Evolutionary conservation across 2,329 filamentous ascomycete species (phyloP).

Genomic region (Pseudomassariella vexata): DNA sequence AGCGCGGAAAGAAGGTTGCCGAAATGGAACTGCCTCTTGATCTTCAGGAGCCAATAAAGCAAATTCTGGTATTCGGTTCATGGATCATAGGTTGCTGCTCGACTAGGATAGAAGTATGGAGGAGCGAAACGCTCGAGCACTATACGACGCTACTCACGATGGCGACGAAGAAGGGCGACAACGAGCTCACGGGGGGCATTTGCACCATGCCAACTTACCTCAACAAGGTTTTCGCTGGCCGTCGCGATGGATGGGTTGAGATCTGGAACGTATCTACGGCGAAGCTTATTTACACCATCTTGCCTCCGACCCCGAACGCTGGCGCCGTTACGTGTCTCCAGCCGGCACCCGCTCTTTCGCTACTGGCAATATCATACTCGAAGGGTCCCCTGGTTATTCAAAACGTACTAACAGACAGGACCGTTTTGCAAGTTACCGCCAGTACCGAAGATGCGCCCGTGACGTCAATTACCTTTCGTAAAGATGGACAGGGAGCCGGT

Average conservation of each 20-base stretch:
- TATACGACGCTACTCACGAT: constrained; percentile 75
- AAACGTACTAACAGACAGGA: constrained; percentile 73
- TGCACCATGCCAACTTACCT: constrained; percentile 90
- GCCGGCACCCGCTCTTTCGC: constrained; percentile 74
- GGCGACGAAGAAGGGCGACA: constrained; percentile 50
- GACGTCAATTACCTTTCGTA: constrained; percentile 83
- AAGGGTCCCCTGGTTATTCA: constrained; percentile 74
- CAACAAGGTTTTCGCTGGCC: constrained; percentile 91
- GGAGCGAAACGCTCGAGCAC: constrained; percentile 73
- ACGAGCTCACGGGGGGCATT: constrained; percentile 70
- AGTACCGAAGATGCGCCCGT: constrained; percentile 61
- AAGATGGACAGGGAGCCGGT: constrained; percentile 81
- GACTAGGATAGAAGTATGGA: constrained; percentile 84
- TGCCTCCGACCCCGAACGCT: constrained; percentile 65
- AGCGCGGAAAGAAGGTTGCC: constrained; percentile 78
- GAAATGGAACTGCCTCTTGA: constrained; percentile 65
- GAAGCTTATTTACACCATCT: constrained; percentile 84
- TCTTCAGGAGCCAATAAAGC: constrained; percentile 64
- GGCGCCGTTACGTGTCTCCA: constrained; percentile 85
- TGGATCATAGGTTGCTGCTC: constrained; percentile 81
- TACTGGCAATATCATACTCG: constrained; percentile 83
- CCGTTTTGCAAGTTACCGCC: constrained; percentile 63
- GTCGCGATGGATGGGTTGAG: constrained; percentile 82
- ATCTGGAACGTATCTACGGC: constrained; percentile 96
- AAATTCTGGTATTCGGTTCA: constrained; percentile 77